Percentiles rank a stretch among this genome's conserved stretches.
phyloP scores from a whole-genome alignment of 2,329 filamentous ascomycete genomes.

The Fusarium setosum region DNA sequence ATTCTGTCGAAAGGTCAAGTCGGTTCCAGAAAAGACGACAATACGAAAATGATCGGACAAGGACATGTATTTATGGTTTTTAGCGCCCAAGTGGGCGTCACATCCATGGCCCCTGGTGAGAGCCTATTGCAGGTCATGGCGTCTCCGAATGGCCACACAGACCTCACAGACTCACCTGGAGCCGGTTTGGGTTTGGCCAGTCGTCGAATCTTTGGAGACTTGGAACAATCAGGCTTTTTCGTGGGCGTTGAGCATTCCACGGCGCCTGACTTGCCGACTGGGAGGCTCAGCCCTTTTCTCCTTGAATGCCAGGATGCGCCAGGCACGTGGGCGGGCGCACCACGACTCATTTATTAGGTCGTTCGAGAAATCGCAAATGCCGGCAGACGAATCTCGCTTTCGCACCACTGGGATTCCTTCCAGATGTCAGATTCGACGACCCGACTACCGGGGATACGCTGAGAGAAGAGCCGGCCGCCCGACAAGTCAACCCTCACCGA shows the following conservation, averaged over 20 bases:
- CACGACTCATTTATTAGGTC: too few relatives aligned
- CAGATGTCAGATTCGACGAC: constrained; percentile 4
- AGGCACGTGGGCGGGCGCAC: constrained; percentile 2
- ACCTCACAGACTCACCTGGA: constrained; percentile 8
- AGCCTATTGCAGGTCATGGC: constrained; percentile 3
- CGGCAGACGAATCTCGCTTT: neutral
- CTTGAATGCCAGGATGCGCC: neutral
- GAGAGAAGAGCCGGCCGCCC: neutral
- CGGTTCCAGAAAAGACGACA: constrained; percentile 24
- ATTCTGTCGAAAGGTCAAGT: neutral
- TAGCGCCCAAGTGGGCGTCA: constrained; percentile 4
- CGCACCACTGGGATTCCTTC: neutral
- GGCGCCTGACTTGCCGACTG: neutral
- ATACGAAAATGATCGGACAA: too few relatives aligned
- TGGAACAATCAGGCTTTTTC: constrained; percentile 2
- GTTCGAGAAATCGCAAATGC: neutral
- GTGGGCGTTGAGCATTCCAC: constrained; percentile 19
- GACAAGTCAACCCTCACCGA: too few relatives aligned
- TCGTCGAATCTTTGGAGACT: neutral
- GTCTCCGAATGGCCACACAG: constrained; percentile 11
- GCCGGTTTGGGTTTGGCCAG: constrained; percentile 25
- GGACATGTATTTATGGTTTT: constrained; percentile 8
- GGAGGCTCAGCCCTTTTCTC: neutral
- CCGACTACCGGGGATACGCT: neutral
- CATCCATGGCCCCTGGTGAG: neutral